Percentiles rank a stretch among this genome's conserved stretches.
Evolutionary conservation across 169 alveolate genomes (phyloP).

Genomic region (Eimeria necatrix): DNA sequence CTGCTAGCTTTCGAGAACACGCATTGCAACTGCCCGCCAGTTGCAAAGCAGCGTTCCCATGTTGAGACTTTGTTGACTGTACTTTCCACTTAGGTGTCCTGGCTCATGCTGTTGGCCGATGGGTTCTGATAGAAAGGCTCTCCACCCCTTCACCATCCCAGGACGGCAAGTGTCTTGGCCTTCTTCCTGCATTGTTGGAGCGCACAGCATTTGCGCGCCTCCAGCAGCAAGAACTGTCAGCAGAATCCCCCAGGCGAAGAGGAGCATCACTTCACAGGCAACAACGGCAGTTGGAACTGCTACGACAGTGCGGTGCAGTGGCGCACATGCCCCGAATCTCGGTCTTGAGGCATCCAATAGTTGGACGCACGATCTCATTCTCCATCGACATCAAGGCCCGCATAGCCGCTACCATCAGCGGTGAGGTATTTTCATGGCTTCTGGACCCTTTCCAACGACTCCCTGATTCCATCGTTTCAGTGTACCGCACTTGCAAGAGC

Average conservation of each 20-base stretch:
- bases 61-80: not conserved
- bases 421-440: not conserved
- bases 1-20: too few relatives aligned
- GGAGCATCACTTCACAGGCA: constrained; percentile 30
- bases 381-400: constrained; percentile 38
- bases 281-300: constrained; percentile 11
- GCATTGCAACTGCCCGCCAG: too few relatives aligned
- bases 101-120: constrained; percentile 73
- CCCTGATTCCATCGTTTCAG: too few relatives aligned
- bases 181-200: constrained; percentile 54
- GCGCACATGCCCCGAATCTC: constrained; percentile 49
- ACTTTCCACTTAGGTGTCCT: constrained; percentile 23
- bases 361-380: constrained; percentile 51
- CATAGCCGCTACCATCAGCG: constrained; percentile 69
- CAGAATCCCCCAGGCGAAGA: constrained; percentile 12
- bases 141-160: constrained; percentile 58
- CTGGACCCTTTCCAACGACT: too few relatives aligned
- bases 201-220: not conserved
- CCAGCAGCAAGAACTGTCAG: constrained; percentile 22
- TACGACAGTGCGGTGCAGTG: constrained; percentile 43
- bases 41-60: too few relatives aligned
- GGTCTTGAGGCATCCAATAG: constrained; percentile 49
- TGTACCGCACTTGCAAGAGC: too few relatives aligned
- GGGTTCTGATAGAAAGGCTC: constrained; percentile 72
- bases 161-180: constrained; percentile 67